A percentile compares a stretch with the other conserved stretches of the same genome.
Evolutionary conservation across 2,329 filamentous ascomycete species (phyloP).

Genomic region (Bertia moriformis): DNA sequence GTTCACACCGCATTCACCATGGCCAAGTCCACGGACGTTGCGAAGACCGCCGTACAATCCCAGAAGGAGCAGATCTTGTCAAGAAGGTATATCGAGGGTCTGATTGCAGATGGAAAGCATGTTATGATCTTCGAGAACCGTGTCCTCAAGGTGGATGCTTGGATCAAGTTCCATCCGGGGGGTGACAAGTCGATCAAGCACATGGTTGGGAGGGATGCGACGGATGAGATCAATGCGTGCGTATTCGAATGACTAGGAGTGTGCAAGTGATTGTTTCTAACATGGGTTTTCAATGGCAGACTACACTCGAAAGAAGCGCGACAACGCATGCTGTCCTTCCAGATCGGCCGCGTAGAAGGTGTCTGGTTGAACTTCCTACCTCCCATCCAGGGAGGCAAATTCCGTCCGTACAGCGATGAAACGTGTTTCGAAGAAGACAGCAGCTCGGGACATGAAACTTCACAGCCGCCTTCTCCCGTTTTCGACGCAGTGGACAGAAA

Average conservation of each 20-base stretch:
- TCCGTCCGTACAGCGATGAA: constrained; percentile 36
- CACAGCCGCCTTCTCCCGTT: constrained; percentile 33
- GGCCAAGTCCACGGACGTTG: too few relatives aligned
- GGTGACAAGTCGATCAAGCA: constrained; percentile 83
- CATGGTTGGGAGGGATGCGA: constrained; percentile 87
- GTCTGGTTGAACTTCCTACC: constrained; percentile 78
- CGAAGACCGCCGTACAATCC: constrained; percentile 24
- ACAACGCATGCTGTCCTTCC: constrained; percentile 64
- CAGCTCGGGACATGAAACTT: constrained; percentile 5
- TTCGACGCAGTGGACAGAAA: constrained; percentile 35
- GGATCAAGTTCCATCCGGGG: constrained; percentile 80
- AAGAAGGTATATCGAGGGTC: constrained; percentile 56
- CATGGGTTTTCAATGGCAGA: constrained; percentile 27
- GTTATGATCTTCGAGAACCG: constrained; percentile 70
- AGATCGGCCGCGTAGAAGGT: constrained; percentile 70
- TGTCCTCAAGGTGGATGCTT: constrained; percentile 77
- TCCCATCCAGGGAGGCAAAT: constrained; percentile 78
- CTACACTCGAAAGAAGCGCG: constrained; percentile 70
- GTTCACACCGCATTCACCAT: too few relatives aligned
- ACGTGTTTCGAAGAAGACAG: constrained; percentile 12
- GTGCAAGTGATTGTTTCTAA: constrained; percentile 4
- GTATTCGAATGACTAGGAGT: constrained; percentile 14
- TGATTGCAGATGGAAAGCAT: constrained; percentile 69
- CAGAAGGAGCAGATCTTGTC: constrained; percentile 25
- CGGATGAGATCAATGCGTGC: constrained; percentile 83